Percentiles rank a stretch among this genome's conserved stretches.
Evolutionary conservation across 2,329 filamentous ascomycete species (phyloP).

Genomic region (Nemania diffusa): DNA sequence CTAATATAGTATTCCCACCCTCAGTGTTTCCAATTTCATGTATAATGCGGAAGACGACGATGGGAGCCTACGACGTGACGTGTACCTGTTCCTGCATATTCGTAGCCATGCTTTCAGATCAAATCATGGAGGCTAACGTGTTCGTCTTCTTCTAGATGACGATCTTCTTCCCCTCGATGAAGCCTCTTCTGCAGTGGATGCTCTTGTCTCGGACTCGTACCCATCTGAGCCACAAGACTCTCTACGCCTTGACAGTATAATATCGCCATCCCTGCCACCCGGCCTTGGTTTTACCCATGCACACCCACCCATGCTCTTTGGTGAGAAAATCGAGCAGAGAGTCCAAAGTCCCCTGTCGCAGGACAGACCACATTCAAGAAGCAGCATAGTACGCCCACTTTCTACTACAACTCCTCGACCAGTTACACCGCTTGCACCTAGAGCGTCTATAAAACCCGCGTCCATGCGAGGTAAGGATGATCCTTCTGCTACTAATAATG

Average conservation of each 20-base stretch:
- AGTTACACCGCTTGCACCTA: slow-evolving; percentile 47
- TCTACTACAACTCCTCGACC: slow-evolving; percentile 47
- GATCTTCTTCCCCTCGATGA: slow-evolving; percentile 70
- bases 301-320: slow-evolving; percentile 47
- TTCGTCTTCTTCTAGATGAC: slow-evolving; percentile 65
- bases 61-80: slow-evolving; percentile 66
- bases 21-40: slow-evolving; percentile 52
- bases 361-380: slow-evolving; percentile 35
- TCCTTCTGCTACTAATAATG: slow-evolving; percentile 33
- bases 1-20: slow-evolving; percentile 62
- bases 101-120: slow-evolving; percentile 43
- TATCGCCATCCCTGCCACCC: slow-evolving; percentile 58
- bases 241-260: slow-evolving; percentile 39
- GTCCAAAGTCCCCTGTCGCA: slow-evolving; percentile 39
- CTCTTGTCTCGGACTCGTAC: slow-evolving; percentile 69
- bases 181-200: slow-evolving; percentile 72
- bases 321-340: slow-evolving; percentile 39
- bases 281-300: slow-evolving; percentile 56
- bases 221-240: slow-evolving; percentile 45
- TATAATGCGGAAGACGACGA: slow-evolving; percentile 70
- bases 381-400: slow-evolving; percentile 27
- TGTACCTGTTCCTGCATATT: slow-evolving; percentile 44
- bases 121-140: slow-evolving; percentile 52
- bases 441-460: slow-evolving; percentile 45
- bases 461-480: slow-evolving; percentile 39